Evolutionary conservation across 805 yeast species (phyloP).

Genomic region (Ogataea ramenticola): DNA sequence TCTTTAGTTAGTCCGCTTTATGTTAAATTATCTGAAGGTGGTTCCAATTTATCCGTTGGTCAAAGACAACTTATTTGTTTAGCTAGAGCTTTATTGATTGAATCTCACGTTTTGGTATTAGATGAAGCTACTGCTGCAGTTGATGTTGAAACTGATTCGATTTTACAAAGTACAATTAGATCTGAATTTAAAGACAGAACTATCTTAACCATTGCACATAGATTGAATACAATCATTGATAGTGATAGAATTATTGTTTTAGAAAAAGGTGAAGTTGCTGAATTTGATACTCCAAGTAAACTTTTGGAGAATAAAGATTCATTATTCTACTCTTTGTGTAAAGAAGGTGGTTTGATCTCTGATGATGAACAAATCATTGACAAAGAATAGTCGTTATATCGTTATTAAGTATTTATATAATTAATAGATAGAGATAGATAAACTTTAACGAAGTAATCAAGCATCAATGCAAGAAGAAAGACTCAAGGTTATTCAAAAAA

Average conservation of each 20-base stretch:
- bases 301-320: constrained; percentile 61
- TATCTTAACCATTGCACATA: constrained; percentile 77
- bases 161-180: constrained; percentile 73
- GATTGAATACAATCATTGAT: constrained; percentile 77
- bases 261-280: constrained; percentile 69
- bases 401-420: no score
- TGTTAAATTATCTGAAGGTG: constrained; percentile 25
- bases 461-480: no score
- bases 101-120: constrained; percentile 56
- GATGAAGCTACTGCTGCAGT: constrained; percentile 91
- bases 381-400: not conserved
- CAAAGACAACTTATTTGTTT: constrained; percentile 83
- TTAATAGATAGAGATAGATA: no score
- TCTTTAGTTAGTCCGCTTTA: constrained; percentile 22
- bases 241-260: constrained; percentile 71
- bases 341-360: constrained; percentile 58
- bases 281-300: constrained; percentile 64
- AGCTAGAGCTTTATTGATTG: constrained; percentile 67
- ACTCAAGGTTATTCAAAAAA: no score
- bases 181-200: constrained; percentile 69
- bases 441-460: no score
- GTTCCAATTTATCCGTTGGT: constrained; percentile 76
- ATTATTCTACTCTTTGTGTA: constrained; percentile 71
- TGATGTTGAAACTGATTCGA: constrained; percentile 75
- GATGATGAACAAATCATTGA: constrained; percentile 9